Evolutionary conservation across 768 basidiomycete genomes (phyloP), one percentile per base, ranked within the genome.

Genomic region (Pholiota microspora): DNA sequence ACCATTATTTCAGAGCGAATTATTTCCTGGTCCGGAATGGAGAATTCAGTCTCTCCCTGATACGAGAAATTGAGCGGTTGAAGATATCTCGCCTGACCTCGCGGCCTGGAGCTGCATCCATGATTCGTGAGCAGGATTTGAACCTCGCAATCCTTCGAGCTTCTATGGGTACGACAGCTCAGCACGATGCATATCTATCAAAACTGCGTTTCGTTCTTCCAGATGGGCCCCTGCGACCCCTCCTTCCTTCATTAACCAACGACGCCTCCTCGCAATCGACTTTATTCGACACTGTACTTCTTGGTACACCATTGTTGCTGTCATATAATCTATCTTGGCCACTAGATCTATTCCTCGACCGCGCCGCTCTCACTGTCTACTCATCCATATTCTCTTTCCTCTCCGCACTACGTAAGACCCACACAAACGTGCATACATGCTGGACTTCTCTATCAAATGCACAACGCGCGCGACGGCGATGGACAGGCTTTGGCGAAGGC

Each of bases 81-180:
- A 93, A 92, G 62, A 63, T 87, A 21, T 86, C 88, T 16, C 86
- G 93, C 34, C 69, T 97, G 48, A 88, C 83, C 25, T 77, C 79
- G 24, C 85, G 82, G 58, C 77, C 82, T 23, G 86, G 80, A 6
- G 74, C 81, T 47, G 77, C 81, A 9, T 85, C 83, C 4, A 85
- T 93, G 80, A 94, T 96, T 62, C 83, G 88, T 23, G 94, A 95
- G 60, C 92, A 94, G 68, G 94, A 97, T 62, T 74, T 97, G 21
- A 90, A 94, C 58, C 83, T 91, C 29, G 91, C 89, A 2, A 74
- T 96, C 28, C 83, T 96, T 36, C 85, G 94, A 55, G 89, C 94
- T 32, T 94, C 92, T 10, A 71, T 95, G 5, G 92, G 94, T 0
- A 96, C 94, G 31, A 84, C 84, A 3, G 93, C 92, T 9, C 92